phyloP scores from a whole-genome alignment of 176 grass and related monocot species.

The Eleusine indica region DNA sequence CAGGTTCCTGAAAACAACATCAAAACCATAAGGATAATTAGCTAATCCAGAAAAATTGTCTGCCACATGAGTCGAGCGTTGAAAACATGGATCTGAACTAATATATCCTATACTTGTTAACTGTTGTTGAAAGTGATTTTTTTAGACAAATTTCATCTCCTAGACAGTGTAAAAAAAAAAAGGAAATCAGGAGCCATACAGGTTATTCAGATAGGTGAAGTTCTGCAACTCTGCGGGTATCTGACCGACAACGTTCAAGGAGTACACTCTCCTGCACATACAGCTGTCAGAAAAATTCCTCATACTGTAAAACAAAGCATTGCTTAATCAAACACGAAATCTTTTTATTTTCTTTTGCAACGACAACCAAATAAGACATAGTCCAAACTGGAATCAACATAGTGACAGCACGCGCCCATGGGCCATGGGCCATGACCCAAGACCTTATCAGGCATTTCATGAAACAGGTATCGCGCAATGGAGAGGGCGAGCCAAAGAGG shows the following conservation, averaged over 20 bases:
- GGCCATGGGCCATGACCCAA: neutral
- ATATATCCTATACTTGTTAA: too few species aligned
- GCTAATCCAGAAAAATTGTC: neutral
- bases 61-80: neutral
- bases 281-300: neutral
- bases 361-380: neutral
- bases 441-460: neutral
- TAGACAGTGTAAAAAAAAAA: neutral
- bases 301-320: too few species aligned
- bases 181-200: constrained; percentile 36
- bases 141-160: neutral
- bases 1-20: constrained; percentile 50
- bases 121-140: too few species aligned
- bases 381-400: neutral
- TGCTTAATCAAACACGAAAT: too few species aligned
- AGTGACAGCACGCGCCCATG: neutral
- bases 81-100: neutral
- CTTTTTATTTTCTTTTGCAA: too few species aligned
- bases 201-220: constrained; percentile 47
- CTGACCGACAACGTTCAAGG: constrained; percentile 44
- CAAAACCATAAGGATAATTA: neutral
- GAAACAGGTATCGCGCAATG: neutral
- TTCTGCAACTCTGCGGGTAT: constrained; percentile 63
- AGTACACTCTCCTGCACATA: constrained; percentile 51
- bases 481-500: neutral